A percentile compares a stretch with the other conserved stretches of the same genome.
Evolutionary conservation across 257 asterid genomes (phyloP).

Genomic region (Scutellaria galericulata): DNA sequence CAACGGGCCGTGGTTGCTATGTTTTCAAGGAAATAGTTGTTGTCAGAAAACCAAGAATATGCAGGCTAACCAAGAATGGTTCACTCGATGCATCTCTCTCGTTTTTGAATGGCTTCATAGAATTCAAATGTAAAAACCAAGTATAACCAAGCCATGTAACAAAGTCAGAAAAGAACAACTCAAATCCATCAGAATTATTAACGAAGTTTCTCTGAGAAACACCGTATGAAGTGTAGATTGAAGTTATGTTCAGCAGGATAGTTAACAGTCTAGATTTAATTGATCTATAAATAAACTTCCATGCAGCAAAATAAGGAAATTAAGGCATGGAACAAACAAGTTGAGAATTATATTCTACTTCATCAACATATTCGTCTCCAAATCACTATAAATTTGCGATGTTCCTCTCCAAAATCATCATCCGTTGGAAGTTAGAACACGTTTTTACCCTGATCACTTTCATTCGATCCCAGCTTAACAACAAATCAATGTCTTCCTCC

Average conservation of each 20-base stretch:
- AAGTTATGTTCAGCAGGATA: not conserved
- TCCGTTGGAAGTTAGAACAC: conserved; percentile 6
- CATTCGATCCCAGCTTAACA: not conserved
- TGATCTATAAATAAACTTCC: not conserved
- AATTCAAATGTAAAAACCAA: not conserved
- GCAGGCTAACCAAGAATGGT: conserved; percentile 13
- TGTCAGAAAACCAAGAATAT: conserved; percentile 21
- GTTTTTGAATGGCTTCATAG: not conserved
- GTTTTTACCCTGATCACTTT: not conserved
- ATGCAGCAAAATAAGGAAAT: conserved; percentile 2
- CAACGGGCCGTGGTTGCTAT: conserved; percentile 92
- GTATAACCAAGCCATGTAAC: not conserved
- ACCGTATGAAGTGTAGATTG: not conserved
- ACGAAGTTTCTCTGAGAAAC: not conserved
- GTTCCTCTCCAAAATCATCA: not conserved
- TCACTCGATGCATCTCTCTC: not conserved
- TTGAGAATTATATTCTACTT: conserved; percentile 2
- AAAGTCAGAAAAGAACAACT: not conserved
- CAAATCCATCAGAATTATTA: not conserved
- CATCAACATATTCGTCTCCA: not conserved
- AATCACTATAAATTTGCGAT: not conserved
- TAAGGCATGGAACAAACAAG: conserved; percentile 8
- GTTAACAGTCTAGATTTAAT: not conserved
- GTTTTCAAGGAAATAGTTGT: conserved; percentile 25
- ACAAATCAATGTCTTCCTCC: not conserved